Evolutionary conservation across 2,329 filamentous ascomycete genomes (phyloP), one percentile per base, ranked within the genome.

Genomic region (Cercospora zeina): DNA sequence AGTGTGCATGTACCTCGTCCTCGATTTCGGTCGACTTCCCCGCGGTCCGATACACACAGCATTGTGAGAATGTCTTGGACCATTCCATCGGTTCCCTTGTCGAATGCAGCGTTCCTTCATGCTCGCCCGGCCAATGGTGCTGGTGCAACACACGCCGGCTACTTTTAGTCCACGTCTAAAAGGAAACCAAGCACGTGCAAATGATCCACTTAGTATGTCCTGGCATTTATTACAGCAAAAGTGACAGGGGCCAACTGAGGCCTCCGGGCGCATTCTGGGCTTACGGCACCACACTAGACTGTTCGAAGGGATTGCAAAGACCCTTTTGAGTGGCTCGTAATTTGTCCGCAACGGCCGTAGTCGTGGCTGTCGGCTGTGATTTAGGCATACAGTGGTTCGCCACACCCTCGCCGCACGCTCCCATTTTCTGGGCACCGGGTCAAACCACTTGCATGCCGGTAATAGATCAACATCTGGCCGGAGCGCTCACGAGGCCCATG

Each of bases 41-140:
- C 42, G 19, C 42, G 19, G 24, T 47, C 42, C 42, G 21, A 21
- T 42, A 42, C n/a, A 21, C n/a, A 27, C 24, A 27, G 24, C 4
- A 45, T 45, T 45, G 16, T 24, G 39, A 5, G n/a, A 49, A 49
- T 49, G 42, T 49, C 42, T 49, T 49, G 42, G 21, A 49, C 21
- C 42, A 27, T 19, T 49, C 21, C 3, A 49, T 5, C 42, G 42
- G 21, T 27, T 24, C 14, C 42, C 42, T 49, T 49, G 42, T 24
- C 24, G 24, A 11, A 7, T 14, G 42, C 42, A 49, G 14, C 42
- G 14, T 47, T 47, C 19, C n/a, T 47, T 24, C 21, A 47, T 21
- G 42, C 42, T 19, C 11, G 21, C 42, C 21, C 13, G 42, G 42
- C 21, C 24, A 27, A 6, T 49, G 21, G 21, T 14, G 10, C 14